Conservation (phyloP, 495 filamentous ascomycete genomes). For the Pyrenopolyporus hunteri region DNA sequence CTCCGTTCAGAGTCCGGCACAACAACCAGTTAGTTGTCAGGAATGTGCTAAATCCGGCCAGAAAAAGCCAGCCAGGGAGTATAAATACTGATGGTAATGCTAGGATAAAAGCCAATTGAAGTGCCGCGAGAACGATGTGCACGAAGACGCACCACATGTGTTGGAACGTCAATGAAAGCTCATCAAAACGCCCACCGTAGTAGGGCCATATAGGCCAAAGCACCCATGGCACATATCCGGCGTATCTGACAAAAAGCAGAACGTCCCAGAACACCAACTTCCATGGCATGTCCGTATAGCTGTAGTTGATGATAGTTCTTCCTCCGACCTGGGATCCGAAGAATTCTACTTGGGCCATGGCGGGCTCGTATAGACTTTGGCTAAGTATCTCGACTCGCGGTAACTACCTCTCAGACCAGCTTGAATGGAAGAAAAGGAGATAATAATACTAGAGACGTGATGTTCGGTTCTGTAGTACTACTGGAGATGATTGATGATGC, state of each 20-base stretch:
- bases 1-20: not conserved
- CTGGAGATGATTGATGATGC: no score
- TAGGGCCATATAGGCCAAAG: not conserved
- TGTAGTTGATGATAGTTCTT: not conserved
- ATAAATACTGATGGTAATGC: not conserved
- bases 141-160: not conserved
- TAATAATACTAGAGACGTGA: no score
- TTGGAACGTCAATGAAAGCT: not conserved
- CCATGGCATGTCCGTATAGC: constrained; percentile 1
- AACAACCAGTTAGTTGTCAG: not conserved
- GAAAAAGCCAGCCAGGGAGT: not conserved
- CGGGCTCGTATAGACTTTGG: no score
- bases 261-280: not conserved
- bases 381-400: not conserved
- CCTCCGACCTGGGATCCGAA: not conserved
- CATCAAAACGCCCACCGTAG: not conserved
- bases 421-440: no score
- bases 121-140: not conserved
- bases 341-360: not conserved
- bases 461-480: no score
- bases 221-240: not conserved
- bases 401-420: no score
- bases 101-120: not conserved
- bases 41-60: not conserved
- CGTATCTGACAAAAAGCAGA: not conserved